Conservation (phyloP, 2,329 filamentous ascomycete genomes). For the Talaromyces sp. region DNA sequence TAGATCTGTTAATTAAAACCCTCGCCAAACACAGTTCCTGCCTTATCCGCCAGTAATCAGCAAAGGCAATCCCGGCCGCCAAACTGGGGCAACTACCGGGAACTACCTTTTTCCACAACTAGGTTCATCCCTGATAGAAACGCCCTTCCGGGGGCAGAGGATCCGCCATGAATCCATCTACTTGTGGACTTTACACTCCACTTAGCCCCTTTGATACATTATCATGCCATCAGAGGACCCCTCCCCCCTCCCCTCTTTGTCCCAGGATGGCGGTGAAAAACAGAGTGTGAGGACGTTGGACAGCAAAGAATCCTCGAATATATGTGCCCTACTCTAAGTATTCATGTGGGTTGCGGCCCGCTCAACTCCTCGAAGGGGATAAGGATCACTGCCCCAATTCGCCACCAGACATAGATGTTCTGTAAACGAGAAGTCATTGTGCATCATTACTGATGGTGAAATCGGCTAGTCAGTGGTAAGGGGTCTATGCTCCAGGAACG, state of each 20-base stretch:
- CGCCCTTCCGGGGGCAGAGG: neutral
- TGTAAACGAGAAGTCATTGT: neutral
- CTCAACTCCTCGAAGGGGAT: neutral
- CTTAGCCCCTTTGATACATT: conserved; percentile 1
- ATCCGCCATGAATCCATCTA: neutral
- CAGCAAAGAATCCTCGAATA: conserved; percentile 7
- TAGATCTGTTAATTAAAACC: conserved; percentile 5
- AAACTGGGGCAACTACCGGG: neutral
- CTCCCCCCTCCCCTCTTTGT: neutral
- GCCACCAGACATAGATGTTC: neutral
- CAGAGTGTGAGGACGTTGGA: conserved; percentile 7
- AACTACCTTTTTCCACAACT: conserved; percentile 2
- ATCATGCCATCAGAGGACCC: neutral
- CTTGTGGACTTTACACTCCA: neutral
- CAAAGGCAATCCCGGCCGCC: neutral
- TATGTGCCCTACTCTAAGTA: conserved; percentile 6
- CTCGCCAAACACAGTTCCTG: neutral
- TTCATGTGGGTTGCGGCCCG: neutral
- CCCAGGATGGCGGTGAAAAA: conserved; percentile 12
- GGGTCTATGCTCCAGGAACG: neutral
- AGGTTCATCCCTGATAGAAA: conserved; percentile 17
- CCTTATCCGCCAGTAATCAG: neutral
- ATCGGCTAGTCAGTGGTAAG: neutral
- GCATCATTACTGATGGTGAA: neutral
- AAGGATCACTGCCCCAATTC: conserved; percentile 1